phyloP scores from a whole-genome alignment of 345 rosid genomes.

The Atalantia buxifolia region DNA sequence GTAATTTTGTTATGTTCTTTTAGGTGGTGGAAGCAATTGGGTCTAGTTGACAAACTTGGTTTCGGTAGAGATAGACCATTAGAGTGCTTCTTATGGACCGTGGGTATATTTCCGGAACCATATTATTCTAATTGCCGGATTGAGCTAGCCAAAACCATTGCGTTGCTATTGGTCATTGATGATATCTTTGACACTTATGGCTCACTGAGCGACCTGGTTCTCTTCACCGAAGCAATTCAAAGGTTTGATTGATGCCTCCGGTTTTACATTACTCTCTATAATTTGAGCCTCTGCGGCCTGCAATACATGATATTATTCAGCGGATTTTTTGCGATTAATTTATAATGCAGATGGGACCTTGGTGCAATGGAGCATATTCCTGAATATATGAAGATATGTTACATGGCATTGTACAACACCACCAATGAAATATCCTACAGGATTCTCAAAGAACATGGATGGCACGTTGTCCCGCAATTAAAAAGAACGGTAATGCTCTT shows the following conservation, averaged over 20 bases:
- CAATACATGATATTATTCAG: neutral
- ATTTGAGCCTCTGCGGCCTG: neutral
- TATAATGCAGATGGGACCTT: slow-evolving; percentile 21
- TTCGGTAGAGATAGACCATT: slow-evolving; percentile 30
- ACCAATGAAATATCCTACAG: slow-evolving; percentile 26
- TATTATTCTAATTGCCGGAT: slow-evolving; percentile 16
- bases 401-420: slow-evolving; percentile 28
- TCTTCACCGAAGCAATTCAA: slow-evolving; percentile 21
- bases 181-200: slow-evolving; percentile 30
- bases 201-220: slow-evolving; percentile 17
- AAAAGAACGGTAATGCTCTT: slow-evolving; percentile 18
- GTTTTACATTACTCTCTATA: neutral
- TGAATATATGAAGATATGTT: slow-evolving; percentile 32
- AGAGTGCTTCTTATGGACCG: slow-evolving; percentile 28
- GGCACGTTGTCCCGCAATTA: slow-evolving; percentile 17
- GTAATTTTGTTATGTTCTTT: neutral
- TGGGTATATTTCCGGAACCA: slow-evolving; percentile 24
- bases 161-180: slow-evolving; percentile 26
- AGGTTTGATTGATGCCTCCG: slow-evolving; percentile 2
- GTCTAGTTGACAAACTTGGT: slow-evolving; percentile 18
- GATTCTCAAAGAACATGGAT: slow-evolving; percentile 26
- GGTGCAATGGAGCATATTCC: slow-evolving; percentile 28
- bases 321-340: neutral
- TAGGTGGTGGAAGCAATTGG: slow-evolving; percentile 32
- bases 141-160: slow-evolving; percentile 19